Base-by-base conservation (phyloP, 495 filamentous ascomycete genomes). In the Podospora appendiculata region DNA sequence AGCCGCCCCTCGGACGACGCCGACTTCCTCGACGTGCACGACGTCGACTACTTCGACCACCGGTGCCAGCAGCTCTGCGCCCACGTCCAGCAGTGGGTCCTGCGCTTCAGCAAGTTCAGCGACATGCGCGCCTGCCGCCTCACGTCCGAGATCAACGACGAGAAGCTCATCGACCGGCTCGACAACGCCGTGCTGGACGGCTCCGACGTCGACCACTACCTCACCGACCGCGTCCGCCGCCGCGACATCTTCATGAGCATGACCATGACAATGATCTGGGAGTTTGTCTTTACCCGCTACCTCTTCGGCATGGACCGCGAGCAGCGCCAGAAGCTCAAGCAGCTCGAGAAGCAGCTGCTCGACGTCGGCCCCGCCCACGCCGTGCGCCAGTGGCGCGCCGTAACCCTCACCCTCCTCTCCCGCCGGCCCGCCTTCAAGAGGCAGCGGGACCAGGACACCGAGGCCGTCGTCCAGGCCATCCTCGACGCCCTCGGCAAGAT, bases 301-400 rank as follows among this genome's bases (percentile, higher is more conserved):
- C 82, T 98, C 36, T 97, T 98, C 62, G 93, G 94, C 55, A 93
- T 97, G 89, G 92, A 96, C 69, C 80, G 90, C 47, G 93, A 96
- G 63, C 91, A 98, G 63, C 86, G 94, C 25, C 91, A 97, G 69
- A 96, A 95, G 63, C 86, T 98, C 63, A 95, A 97, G 70, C 80
- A 81, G 8, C 81, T 97, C 13, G 93, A 98, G 71, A 95, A 93
- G 71, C 82, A 84, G 47, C 76, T 98, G n/a, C 70, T 74, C 25
- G 93, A 96, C 67, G 87, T 95, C 58, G 92, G 89, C 50, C 85
- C 88, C 8, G 75, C 76, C 40, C 76, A 82, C 47, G 89, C 93
- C 8, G 89, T 98, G 14, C 87, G 91, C 50, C 89, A 94, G 68
- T 98, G 93, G 93, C 88, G 94, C 33, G 90, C 93, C 45, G 89